Percentiles rank a stretch among this genome's conserved stretches.
These are phyloP conservation scores for Globisporangium splendens DNA, from an alignment of 352 stramenopile genomes.

Conservation along the genomic window DNA sequence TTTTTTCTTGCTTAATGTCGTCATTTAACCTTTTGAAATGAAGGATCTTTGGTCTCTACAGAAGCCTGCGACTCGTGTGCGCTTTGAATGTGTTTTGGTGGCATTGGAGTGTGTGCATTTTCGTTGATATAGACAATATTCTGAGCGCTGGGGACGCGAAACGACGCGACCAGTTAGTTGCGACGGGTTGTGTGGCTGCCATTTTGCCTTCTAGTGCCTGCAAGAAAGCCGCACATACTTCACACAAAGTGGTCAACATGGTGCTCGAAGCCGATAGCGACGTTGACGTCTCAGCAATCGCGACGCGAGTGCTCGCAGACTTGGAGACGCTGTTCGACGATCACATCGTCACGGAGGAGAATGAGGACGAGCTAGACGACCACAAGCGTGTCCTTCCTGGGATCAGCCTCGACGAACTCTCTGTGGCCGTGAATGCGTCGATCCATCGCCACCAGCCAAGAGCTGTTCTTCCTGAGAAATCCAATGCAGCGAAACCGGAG, in stretches of 20 bases:
- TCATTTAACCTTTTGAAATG: too few species aligned
- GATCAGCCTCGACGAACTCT: slow-evolving; percentile 49
- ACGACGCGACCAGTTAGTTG: too few species aligned
- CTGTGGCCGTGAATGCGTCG: slow-evolving; percentile 48
- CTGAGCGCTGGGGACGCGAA: too few species aligned
- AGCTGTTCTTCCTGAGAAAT: background rate
- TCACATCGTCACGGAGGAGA: slow-evolving; percentile 7
- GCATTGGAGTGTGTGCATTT: too few species aligned
- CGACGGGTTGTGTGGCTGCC: too few species aligned
- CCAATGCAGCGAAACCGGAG: background rate
- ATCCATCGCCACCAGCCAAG: slow-evolving; percentile 41
- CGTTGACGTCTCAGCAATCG: slow-evolving; percentile 16
- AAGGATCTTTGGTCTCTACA: too few species aligned
- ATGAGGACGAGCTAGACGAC: background rate
- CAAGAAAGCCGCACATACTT: background rate
- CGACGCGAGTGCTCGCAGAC: slow-evolving; percentile 40
- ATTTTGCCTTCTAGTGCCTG: too few species aligned
- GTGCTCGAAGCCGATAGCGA: background rate
- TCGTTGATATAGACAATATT: too few species aligned
- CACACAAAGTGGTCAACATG: background rate
- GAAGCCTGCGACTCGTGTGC: too few species aligned
- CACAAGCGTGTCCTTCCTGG: slow-evolving; percentile 6
- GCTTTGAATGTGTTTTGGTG: too few species aligned
- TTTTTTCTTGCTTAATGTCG: too few species aligned
- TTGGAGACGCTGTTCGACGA: slow-evolving; percentile 43